These are phyloP conservation scores for Pythium aquatile DNA, from an alignment of 352 stramenopile genomes.

Conservation along the genomic window DNA sequence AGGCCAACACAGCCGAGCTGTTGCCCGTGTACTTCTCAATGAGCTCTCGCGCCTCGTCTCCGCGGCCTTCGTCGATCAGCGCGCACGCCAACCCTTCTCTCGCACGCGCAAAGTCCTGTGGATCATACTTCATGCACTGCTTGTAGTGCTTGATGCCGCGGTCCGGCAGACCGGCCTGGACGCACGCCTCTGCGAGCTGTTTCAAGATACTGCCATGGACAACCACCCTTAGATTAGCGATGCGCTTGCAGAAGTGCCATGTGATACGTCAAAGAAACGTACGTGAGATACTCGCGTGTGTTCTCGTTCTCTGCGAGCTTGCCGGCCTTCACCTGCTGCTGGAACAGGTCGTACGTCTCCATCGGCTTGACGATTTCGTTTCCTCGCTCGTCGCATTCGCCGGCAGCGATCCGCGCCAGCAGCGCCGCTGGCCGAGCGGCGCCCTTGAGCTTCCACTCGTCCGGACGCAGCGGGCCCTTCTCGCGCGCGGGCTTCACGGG, in stretches of 20 bases:
- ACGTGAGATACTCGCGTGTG: conserved; percentile 72
- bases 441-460: conserved; percentile 82
- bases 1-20: conserved; percentile 68
- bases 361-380: conserved; percentile 72
- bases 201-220: conserved; percentile 44
- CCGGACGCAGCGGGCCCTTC: conserved; percentile 54
- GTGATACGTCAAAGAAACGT: background rate
- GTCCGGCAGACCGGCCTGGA: conserved; percentile 65
- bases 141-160: conserved; percentile 84
- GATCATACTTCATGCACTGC: conserved; percentile 74
- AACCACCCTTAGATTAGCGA: background rate
- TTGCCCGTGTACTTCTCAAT: conserved; percentile 62
- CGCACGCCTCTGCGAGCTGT: conserved; percentile 71
- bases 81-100: conserved; percentile 74
- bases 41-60: conserved; percentile 62
- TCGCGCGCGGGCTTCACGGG: conserved; percentile 36
- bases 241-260: background rate
- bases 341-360: conserved; percentile 77
- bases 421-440: conserved; percentile 66
- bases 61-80: conserved; percentile 76
- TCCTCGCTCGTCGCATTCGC: conserved; percentile 76
- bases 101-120: conserved; percentile 51
- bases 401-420: conserved; percentile 68
- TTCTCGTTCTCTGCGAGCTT: conserved; percentile 57
- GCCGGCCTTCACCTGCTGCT: conserved; percentile 47